Evolutionary conservation across 2,329 filamentous ascomycete genomes (phyloP).

Genomic region (Diaporthe velutina): DNA sequence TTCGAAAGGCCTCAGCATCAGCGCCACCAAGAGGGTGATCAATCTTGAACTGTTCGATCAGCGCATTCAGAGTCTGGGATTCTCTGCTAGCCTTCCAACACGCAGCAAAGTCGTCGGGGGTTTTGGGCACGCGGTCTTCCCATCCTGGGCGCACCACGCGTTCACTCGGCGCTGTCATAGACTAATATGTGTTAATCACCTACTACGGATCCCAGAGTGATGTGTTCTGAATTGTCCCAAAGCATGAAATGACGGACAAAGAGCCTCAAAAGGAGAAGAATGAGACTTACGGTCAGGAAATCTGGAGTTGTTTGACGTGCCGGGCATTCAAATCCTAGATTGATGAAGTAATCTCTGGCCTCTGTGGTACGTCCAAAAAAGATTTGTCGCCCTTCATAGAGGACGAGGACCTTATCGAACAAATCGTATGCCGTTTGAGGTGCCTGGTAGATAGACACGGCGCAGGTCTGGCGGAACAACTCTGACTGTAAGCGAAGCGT

Average conservation of each 20-base stretch:
- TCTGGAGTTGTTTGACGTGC: slow-evolving; percentile 78
- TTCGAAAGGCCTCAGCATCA: slow-evolving; percentile 69
- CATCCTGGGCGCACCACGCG: slow-evolving; percentile 68
- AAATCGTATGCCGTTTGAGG: slow-evolving; percentile 74
- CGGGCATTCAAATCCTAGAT: slow-evolving; percentile 76
- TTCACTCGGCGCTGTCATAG: slow-evolving; percentile 73
- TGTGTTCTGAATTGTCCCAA: too few species aligned
- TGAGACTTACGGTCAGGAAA: slow-evolving; percentile 79
- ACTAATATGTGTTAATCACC: too few species aligned
- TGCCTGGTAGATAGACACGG: slow-evolving; percentile 82
- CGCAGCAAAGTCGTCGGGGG: slow-evolving; percentile 71
- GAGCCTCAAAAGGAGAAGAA: too few species aligned
- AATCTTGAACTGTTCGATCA: slow-evolving; percentile 68
- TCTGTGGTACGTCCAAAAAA: slow-evolving; percentile 71
- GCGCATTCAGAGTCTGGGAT: slow-evolving; percentile 62
- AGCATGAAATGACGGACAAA: too few species aligned
- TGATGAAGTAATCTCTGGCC: slow-evolving; percentile 75
- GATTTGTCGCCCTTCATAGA: slow-evolving; percentile 73
- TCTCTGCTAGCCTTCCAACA: slow-evolving; percentile 69
- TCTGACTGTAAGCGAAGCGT: slow-evolving; percentile 77
- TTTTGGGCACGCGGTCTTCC: slow-evolving; percentile 68
- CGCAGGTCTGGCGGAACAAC: slow-evolving; percentile 73
- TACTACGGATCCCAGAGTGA: too few species aligned
- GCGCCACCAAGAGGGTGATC: slow-evolving; percentile 66
- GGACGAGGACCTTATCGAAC: slow-evolving; percentile 70